Evolutionary conservation across 2,329 filamentous ascomycete species (phyloP).

Genomic region (Clarireedia hainanense): DNA sequence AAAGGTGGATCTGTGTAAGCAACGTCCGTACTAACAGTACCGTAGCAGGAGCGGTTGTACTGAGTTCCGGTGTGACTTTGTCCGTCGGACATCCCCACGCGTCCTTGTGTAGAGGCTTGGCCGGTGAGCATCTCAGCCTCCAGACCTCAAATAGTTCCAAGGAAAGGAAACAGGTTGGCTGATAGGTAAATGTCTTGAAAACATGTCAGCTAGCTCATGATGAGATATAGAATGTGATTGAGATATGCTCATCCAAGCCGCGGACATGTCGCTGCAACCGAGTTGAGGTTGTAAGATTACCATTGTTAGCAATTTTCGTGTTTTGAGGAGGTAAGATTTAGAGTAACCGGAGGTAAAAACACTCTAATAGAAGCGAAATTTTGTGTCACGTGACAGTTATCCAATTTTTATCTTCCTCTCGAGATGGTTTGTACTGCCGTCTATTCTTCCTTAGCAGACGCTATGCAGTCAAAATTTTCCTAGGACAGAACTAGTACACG

Average conservation of each 20-base stretch:
- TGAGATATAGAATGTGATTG: not conserved
- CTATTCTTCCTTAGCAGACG: not conserved
- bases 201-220: conserved; percentile 2
- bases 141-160: not conserved
- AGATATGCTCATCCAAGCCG: not conserved
- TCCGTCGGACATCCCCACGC: conserved; percentile 12
- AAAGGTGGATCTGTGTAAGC: conserved; percentile 5
- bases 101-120: not conserved
- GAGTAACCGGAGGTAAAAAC: not conserved
- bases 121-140: conserved; percentile 2
- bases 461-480: not conserved
- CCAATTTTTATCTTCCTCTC: not conserved
- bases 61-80: conserved; percentile 9
- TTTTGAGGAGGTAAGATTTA: not conserved
- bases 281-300: not conserved
- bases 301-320: not conserved
- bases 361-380: not conserved
- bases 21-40: conserved; percentile 10
- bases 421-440: not conserved
- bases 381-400: not conserved
- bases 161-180: not conserved
- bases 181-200: conserved; percentile 2
- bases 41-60: conserved; percentile 4
- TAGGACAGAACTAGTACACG: no score
- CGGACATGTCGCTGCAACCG: not conserved